phyloP scores from a whole-genome alignment of 164 flowering plant species.

The Aristolochia fimbriata region DNA sequence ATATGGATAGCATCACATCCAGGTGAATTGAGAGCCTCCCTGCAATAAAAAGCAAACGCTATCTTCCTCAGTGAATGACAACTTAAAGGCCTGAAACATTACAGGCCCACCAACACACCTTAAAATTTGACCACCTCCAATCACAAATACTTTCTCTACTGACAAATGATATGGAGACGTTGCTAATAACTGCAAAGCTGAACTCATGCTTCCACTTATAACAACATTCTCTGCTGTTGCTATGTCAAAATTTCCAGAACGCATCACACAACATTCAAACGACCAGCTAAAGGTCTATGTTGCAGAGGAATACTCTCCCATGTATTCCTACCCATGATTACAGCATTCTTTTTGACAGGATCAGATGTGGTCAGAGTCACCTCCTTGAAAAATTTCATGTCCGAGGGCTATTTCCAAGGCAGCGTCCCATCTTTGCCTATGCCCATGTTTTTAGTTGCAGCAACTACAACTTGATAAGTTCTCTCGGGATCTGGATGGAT shows the following conservation, averaged over 20 bases:
- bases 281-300: slow-evolving; percentile 74
- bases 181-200: slow-evolving; percentile 71
- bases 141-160: slow-evolving; percentile 76
- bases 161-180: slow-evolving; percentile 70
- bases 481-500: slow-evolving; percentile 29
- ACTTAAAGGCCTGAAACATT: neutral
- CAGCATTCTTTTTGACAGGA: slow-evolving; percentile 76
- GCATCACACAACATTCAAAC: slow-evolving; percentile 89
- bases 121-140: slow-evolving; percentile 85
- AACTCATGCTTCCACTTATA: slow-evolving; percentile 70
- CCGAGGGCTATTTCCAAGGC: slow-evolving; percentile 87
- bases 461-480: slow-evolving; percentile 86
- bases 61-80: slow-evolving; percentile 1
- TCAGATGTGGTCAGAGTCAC: slow-evolving; percentile 54
- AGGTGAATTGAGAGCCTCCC: slow-evolving; percentile 73
- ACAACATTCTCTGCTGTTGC: slow-evolving; percentile 80
- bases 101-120: slow-evolving; percentile 31
- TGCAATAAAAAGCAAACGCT: slow-evolving; percentile 17
- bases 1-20: slow-evolving; percentile 85
- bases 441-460: slow-evolving; percentile 74
- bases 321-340: slow-evolving; percentile 93
- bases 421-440: slow-evolving; percentile 88
- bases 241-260: slow-evolving; percentile 70
- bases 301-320: slow-evolving; percentile 84
- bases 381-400: slow-evolving; percentile 73